These are phyloP conservation scores for Microcyclospora tardicrescens DNA, from an alignment of 2,329 filamentous ascomycete genomes.

Conservation along the genomic window DNA sequence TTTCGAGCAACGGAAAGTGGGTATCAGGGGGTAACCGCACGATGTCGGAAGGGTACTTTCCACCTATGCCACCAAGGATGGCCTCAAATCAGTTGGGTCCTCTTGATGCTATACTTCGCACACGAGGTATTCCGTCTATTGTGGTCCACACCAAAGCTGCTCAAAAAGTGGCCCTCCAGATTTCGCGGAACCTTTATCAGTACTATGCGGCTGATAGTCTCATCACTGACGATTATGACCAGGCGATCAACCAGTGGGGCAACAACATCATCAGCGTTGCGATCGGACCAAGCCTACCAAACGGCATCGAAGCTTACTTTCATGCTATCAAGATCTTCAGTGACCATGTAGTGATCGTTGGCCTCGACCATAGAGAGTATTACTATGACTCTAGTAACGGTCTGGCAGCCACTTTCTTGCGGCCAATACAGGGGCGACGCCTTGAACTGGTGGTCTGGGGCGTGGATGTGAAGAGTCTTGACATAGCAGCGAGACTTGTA, in stretches of 20 bases:
- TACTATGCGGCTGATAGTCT: slow-evolving; percentile 43
- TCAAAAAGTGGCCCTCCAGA: slow-evolving; percentile 36
- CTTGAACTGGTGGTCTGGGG: slow-evolving; percentile 47
- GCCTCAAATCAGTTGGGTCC: slow-evolving; percentile 38
- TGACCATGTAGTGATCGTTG: slow-evolving; percentile 2
- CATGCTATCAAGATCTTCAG: slow-evolving; percentile 20
- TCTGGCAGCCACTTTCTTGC: slow-evolving; percentile 39
- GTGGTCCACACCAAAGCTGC: slow-evolving; percentile 18
- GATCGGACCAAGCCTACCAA: slow-evolving; percentile 17
- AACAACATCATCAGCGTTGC: slow-evolving; percentile 33
- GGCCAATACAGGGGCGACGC: slow-evolving; percentile 33
- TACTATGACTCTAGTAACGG: slow-evolving; percentile 11
- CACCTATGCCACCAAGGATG: slow-evolving; percentile 18
- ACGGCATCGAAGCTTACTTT: slow-evolving; percentile 1
- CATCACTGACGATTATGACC: slow-evolving; percentile 21
- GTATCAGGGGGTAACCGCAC: too few relatives aligned
- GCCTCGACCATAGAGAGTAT: background rate
- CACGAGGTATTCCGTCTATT: slow-evolving; percentile 34
- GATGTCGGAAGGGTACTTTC: background rate
- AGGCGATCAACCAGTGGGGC: slow-evolving; percentile 18
- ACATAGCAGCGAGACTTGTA: slow-evolving; percentile 39
- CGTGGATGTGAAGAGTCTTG: slow-evolving; percentile 32
- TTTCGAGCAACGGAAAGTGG: background rate
- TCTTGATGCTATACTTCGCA: slow-evolving; percentile 42
- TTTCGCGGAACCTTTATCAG: slow-evolving; percentile 45